Evolutionary conservation across 108 stramenopile species (phyloP), one percentile per base, ranked within the genome.

Genomic region (Mediolabrus comicus): DNA sequence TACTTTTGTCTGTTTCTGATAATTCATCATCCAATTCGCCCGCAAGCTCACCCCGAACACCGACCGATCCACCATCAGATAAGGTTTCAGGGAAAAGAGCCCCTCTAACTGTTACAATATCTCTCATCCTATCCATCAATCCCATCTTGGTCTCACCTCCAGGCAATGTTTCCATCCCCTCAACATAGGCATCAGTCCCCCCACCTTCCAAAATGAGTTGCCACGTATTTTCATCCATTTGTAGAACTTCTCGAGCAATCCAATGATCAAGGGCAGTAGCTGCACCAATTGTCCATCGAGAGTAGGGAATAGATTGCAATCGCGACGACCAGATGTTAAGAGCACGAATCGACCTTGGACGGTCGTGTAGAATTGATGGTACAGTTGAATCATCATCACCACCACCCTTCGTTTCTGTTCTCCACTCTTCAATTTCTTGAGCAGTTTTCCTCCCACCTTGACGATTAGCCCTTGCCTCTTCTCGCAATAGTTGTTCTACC

Each of bases 241-340:
- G 80, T 38, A 94, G 69, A 14, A 94, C 84, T 19, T 85, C 72
- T 17, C 83, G 70, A 56, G 92, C 92, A 62, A 94, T 91, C 92
- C 92, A 94, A 59, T 94, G 92, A 84, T 94, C 92, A 34, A 94
- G 74, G 9, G 92, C 88, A 16, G 83, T 82, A 32, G 92, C 74
- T 5, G 92, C 89, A 56, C 92, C 92, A 8, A 94, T 80, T 8
- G 89, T 94, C 92, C 92, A 94, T 59, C 84, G 73, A 5, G 56
- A 19, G 68, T 94, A 94, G 2, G 92, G 89, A 19, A 91, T 87
- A 31, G 87, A 84, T 36, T 83, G 77, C 30, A 94, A 66, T 4
- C 88, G 77, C 17, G 89, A 46, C 4, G 82, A 80, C 92, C 92
- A 94, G 22, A 80, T 80, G 69, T 82, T 83, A 57, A 94, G 83